phyloP scores from a whole-genome alignment of 2,329 filamentous ascomycete species.

The Colletotrichum magnum region DNA sequence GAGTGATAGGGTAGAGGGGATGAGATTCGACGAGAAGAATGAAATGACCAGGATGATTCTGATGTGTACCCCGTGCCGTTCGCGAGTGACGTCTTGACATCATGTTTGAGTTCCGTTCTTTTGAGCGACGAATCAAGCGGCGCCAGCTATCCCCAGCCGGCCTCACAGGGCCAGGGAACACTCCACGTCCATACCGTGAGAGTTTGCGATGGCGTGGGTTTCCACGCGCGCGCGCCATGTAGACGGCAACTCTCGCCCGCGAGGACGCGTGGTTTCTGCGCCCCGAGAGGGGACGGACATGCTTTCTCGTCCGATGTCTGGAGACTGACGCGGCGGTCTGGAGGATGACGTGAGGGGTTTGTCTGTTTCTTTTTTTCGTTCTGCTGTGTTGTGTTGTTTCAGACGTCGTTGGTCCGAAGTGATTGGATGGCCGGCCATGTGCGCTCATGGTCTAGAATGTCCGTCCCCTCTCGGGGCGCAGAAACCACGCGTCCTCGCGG shows the following conservation, averaged over 20 bases:
- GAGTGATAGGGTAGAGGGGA: slow-evolving; percentile 32
- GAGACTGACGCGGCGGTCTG: no score
- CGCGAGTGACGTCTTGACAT: background rate
- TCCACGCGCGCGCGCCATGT: background rate
- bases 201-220: slow-evolving; percentile 12
- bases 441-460: no score
- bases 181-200: background rate
- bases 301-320: no score
- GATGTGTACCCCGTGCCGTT: slow-evolving; percentile 4
- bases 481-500: no score
- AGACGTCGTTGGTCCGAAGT: no score
- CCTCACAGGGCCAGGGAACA: background rate
- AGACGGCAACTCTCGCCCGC: background rate
- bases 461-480: no score
- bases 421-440: no score
- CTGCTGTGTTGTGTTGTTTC: no score
- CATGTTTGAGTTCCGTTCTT: background rate
- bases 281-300: no score
- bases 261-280: no score
- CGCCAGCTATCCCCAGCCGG: background rate
- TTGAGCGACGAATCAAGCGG: background rate
- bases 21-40: slow-evolving; percentile 27
- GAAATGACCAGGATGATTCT: slow-evolving; percentile 36
- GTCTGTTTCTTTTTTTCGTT: no score
- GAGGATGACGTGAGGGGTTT: no score